phyloP scores from a whole-genome alignment of 169 alveolate species.

The Plasmodium cynomolgi region DNA sequence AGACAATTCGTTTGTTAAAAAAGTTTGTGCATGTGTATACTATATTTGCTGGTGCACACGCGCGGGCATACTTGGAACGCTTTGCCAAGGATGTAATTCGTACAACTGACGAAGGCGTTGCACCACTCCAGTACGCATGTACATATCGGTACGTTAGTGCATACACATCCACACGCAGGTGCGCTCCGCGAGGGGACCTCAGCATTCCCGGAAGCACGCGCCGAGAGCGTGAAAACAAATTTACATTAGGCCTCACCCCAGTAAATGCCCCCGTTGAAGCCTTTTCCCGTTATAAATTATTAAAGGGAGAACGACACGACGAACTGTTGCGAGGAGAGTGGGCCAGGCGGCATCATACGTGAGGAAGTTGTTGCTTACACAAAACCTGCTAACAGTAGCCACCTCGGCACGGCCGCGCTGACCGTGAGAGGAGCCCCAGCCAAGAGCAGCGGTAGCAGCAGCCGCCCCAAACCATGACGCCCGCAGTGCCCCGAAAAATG shows the following conservation, averaged over 20 bases:
- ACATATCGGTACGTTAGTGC: not conserved
- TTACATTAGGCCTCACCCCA: not conserved
- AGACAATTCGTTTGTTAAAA: not conserved
- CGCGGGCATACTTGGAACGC: not conserved
- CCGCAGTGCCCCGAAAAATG: not conserved
- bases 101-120: not conserved
- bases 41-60: not conserved
- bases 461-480: not conserved
- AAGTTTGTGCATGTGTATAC: not conserved
- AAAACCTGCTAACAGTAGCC: not conserved
- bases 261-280: not conserved
- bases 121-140: not conserved
- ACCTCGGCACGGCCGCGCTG: not conserved
- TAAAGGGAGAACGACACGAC: not conserved
- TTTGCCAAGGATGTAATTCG: not conserved
- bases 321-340: not conserved
- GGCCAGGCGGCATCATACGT: not conserved
- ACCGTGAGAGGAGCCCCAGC: not conserved
- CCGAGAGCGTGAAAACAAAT: not conserved
- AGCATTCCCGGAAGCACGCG: not conserved
- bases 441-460: not conserved
- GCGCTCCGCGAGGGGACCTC: not conserved
- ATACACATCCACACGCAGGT: not conserved
- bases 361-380: not conserved
- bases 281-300: slow-evolving; percentile 14